Percentiles rank a stretch among this genome's conserved stretches.
These are phyloP conservation scores for Gryganskiella cystojenkinii DNA, from an alignment of 192 early-diverging fungal genomes.

Conservation along the genomic window DNA sequence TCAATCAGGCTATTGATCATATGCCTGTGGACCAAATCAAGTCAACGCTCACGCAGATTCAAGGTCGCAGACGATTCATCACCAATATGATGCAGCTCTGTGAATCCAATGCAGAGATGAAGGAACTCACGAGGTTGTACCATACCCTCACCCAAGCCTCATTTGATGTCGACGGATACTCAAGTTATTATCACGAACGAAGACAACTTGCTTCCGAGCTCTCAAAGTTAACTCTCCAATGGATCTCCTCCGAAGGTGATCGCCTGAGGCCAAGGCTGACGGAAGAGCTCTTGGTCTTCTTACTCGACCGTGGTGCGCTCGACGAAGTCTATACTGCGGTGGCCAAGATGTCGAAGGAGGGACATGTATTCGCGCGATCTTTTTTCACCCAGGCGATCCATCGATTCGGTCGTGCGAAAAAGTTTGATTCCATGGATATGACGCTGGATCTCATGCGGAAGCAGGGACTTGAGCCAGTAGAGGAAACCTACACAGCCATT, in stretches of 20 bases:
- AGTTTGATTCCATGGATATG: conserved; percentile 45
- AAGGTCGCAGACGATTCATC: conserved; percentile 44
- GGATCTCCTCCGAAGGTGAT: conserved; percentile 15
- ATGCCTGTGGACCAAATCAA: conserved; percentile 42
- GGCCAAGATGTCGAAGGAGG: conserved; percentile 12
- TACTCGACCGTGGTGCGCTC: conserved; percentile 21
- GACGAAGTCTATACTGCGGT: conserved; percentile 25
- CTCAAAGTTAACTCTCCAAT: conserved; percentile 4
- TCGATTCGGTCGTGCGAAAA: conserved; percentile 24
- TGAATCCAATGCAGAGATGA: conserved; percentile 45
- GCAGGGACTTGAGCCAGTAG: conserved; percentile 40
- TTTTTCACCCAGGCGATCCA: conserved; percentile 42
- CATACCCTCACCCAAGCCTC: conserved; percentile 13
- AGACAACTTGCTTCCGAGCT: conserved; percentile 15
- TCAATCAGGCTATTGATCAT: conserved; percentile 19
- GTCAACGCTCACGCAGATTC: conserved; percentile 29
- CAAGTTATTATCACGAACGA: conserved; percentile 40
- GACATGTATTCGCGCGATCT: conserved; percentile 18
- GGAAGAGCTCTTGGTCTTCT: conserved; percentile 31
- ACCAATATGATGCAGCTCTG: conserved; percentile 35
- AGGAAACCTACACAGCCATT: conserved; percentile 36
- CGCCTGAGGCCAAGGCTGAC: conserved; percentile 7
- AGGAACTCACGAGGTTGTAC: conserved; percentile 16
- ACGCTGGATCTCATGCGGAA: conserved; percentile 31
- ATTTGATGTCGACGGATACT: conserved; percentile 30